Base-by-base conservation (phyloP, 148 eudicot species). In the Diospyros lotus region DNA sequence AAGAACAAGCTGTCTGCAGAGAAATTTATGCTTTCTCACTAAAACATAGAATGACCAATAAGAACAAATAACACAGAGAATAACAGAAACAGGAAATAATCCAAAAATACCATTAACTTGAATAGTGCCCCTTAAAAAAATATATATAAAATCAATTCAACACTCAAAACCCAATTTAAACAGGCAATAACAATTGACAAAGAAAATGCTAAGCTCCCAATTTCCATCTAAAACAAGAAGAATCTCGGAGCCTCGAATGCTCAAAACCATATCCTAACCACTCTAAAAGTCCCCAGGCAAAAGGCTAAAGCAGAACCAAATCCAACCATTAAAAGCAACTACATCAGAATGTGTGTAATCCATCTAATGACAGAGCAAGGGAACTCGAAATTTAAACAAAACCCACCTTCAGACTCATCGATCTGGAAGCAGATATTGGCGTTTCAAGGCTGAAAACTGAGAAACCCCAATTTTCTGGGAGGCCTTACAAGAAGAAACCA, bases 331-430 rank as follows among this genome's bases (percentile, higher is more conserved):
- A 28, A 28, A 28, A 55, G 12, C 59, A 48, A 4, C 6, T 48
- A 48, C 8, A 48, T 48, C 6, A 4, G 52, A 4, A 8, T 8
- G 52, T 48, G 52, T 48, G 46, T 11, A 41, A 6, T 42, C 63
- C 39, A 12, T 1, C 42, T 28, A 9, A 53, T 2, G 15, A 11
- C 28, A 0, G 28, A 28, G 28, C 28, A 28, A 28, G 62, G 44
- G 11, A 62, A 6, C 5, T 17, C 14, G 2, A 75, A 54, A 59
- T 4, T 69, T 3, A 10, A 48, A 64, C 3, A 64, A 63, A 64
- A 43, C 70, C 64, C 61, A 71, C 58, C 59, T 77, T 48, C 46
- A 6, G 62, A 48, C 44, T 77, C 53, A 58, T 64, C 64, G 55
- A 77, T 55, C 68, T 48, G 64, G 61, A 41, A 44, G 51, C 71